Conservation (phyloP, 768 basidiomycete genomes). For the Termitomyces bulborhizus region DNA sequence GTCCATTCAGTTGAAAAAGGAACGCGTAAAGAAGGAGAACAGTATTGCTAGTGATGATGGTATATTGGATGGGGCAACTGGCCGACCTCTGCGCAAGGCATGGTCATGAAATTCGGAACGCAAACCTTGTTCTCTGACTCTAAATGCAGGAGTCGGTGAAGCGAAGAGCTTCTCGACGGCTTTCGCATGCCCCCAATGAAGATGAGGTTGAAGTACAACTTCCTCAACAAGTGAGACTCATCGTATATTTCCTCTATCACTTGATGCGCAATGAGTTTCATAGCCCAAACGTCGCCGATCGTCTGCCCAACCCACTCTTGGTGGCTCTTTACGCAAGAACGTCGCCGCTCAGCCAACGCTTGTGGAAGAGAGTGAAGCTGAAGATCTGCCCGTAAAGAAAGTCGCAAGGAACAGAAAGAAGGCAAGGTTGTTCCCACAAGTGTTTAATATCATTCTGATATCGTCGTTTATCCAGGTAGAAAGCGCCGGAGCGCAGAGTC, state of each 20-base stretch:
- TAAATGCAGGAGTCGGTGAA: conserved; percentile 18
- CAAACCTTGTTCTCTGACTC: conserved; percentile 7
- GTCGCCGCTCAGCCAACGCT: conserved; percentile 38
- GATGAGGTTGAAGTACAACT: conserved; percentile 37
- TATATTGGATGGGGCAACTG: conserved; percentile 78
- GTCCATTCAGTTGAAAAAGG: conserved; percentile 50
- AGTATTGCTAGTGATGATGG: conserved; percentile 78
- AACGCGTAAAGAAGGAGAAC: conserved; percentile 58
- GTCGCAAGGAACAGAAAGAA: conserved; percentile 54
- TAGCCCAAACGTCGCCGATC: conserved; percentile 79
- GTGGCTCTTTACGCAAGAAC: conserved; percentile 34
- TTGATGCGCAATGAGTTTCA: conserved; percentile 1
- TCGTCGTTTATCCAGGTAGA: conserved; percentile 27
- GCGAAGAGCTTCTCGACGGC: conserved; percentile 58
- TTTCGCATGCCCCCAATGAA: conserved; percentile 50
- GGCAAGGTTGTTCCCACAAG: conserved; percentile 26
- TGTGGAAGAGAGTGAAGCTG: conserved; percentile 73
- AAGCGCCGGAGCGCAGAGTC: conserved; percentile 44
- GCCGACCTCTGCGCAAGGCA: conserved; percentile 41
- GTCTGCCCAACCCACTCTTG: conserved; percentile 68
- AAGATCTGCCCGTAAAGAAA: conserved; percentile 55
- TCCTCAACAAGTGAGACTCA: conserved; percentile 51
- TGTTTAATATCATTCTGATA: conserved; percentile 3
- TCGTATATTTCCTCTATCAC: background rate
- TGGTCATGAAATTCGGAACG: background rate